Evolutionary conservation across 306 rosid genomes (phyloP), one percentile per base, ranked within the genome.

Genomic region (Rosa multiflora): DNA sequence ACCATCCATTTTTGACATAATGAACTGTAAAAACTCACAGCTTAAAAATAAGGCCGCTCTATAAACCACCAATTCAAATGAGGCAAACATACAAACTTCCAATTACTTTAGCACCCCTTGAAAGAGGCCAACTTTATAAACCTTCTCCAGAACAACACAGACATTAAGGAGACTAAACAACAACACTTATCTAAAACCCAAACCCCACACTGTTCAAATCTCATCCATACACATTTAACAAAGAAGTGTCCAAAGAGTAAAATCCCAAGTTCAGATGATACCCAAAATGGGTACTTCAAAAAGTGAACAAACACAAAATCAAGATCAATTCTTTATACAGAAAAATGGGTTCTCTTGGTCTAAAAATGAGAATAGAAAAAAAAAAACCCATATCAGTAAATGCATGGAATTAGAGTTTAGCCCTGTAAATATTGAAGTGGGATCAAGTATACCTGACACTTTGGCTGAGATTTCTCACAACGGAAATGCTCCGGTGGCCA

Each of bases 381-480:
- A 26, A 23, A 47, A 15, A 8, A 51, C 47, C 63, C 42, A 70
- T 6, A 21, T 51, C 29, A 72, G 46, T 49, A 32, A 0, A 29
- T 44, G 1, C 56, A 70, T 12, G 39, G 46, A 29, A 72, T 49
- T 51, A 10, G 76, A 32, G 5, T 32, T 18, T 10, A 26, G 42
- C 8, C 10, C 43, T 32, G 69, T 13, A 46, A 70, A 21, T 46
- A 48, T 67, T 67, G 47, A 17, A 10, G 35, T 43, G 75, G 55
- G 12, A 12, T 15, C 15, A 32, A 63, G 69, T 48, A 48, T 48
- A 48, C 75, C 75, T 71, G 47, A 72, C 20, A 70, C 56, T 70
- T 68, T 68, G 32, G 40, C n/a, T 23, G n/a, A 70, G 74, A 40
- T 42, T 39, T 67, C 67, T 61, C 17, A 37, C 44, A 23, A 43